phyloP scores from a whole-genome alignment of 768 basidiomycete species.

The Tulasnella sp. region DNA sequence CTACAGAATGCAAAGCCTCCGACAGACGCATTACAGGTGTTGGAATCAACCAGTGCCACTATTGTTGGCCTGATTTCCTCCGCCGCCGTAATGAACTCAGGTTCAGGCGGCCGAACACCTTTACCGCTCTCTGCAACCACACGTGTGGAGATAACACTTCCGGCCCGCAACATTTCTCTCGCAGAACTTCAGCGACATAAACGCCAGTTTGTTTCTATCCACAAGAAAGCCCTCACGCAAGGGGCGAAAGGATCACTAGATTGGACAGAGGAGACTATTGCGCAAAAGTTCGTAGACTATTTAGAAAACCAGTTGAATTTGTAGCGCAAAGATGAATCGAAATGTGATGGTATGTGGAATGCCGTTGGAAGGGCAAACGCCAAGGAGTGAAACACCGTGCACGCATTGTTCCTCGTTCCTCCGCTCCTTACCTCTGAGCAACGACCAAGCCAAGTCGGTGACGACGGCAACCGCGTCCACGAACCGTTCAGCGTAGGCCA shows the following conservation, averaged over 20 bases:
- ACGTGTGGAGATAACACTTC: conserved; percentile 43
- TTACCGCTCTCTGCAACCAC: conserved; percentile 34
- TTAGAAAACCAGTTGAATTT: conserved; percentile 40
- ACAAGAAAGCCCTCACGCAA: conserved; percentile 78
- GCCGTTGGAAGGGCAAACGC: no score
- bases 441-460: no score
- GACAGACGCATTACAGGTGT: conserved; percentile 69
- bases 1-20: conserved; percentile 67
- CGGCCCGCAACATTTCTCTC: conserved; percentile 60
- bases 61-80: conserved; percentile 63
- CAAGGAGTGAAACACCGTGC: no score
- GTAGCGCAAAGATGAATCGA: not conserved
- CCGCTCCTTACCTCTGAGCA: no score
- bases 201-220: conserved; percentile 79
- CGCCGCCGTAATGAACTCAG: conserved; percentile 43
- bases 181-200: conserved; percentile 82
- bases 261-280: conserved; percentile 62
- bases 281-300: conserved; percentile 56
- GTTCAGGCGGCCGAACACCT: conserved; percentile 40
- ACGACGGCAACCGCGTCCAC: no score
- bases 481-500: no score
- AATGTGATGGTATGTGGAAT: not conserved
- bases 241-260: conserved; percentile 64
- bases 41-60: conserved; percentile 64
- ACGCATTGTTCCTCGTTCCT: no score